A percentile compares a stretch with the other conserved stretches of the same genome.
Evolutionary conservation across 805 yeast species (phyloP).

Genomic region (Lipomyces lipofer): DNA sequence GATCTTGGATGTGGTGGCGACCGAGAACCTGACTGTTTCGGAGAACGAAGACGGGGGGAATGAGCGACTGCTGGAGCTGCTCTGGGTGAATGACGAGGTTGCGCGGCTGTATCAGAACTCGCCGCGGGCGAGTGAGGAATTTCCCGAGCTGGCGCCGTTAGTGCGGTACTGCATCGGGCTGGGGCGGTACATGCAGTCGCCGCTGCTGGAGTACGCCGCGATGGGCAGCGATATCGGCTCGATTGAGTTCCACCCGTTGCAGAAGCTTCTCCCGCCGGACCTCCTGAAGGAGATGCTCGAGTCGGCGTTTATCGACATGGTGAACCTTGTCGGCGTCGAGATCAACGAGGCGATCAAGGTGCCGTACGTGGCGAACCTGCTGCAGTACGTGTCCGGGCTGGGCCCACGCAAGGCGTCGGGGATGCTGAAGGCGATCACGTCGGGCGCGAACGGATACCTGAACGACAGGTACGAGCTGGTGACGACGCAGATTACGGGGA

Average conservation of each 20-base stretch:
- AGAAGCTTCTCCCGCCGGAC: constrained; percentile 66
- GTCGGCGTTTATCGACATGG: constrained; percentile 82
- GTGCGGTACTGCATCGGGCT: constrained; percentile 83
- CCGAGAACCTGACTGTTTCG: constrained; percentile 49
- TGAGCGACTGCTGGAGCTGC: constrained; percentile 59
- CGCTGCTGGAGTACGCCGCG: constrained; percentile 85
- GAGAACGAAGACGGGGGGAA: constrained; percentile 35
- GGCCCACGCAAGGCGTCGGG: constrained; percentile 96
- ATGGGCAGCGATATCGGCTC: constrained; percentile 73
- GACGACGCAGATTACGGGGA: constrained; percentile 73
- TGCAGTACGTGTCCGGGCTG: constrained; percentile 83
- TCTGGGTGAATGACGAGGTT: constrained; percentile 91
- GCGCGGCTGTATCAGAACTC: constrained; percentile 87
- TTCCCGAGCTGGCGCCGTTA: constrained; percentile 78
- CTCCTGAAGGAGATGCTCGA: constrained; percentile 65
- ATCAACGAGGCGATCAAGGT: constrained; percentile 85
- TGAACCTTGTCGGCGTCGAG: constrained; percentile 89
- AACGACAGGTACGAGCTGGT: constrained; percentile 76
- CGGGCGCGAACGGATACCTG: constrained; percentile 58
- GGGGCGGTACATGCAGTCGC: constrained; percentile 90
- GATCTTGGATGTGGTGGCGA: constrained; percentile 51
- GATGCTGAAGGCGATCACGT: constrained; percentile 74
- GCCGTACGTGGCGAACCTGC: constrained; percentile 63
- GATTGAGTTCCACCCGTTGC: constrained; percentile 65
- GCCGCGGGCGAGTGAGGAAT: constrained; percentile 69